Percentiles rank a stretch among this genome's conserved stretches.
phyloP scores from a whole-genome alignment of 257 asterid genomes.

The Cruciata laevipes region DNA sequence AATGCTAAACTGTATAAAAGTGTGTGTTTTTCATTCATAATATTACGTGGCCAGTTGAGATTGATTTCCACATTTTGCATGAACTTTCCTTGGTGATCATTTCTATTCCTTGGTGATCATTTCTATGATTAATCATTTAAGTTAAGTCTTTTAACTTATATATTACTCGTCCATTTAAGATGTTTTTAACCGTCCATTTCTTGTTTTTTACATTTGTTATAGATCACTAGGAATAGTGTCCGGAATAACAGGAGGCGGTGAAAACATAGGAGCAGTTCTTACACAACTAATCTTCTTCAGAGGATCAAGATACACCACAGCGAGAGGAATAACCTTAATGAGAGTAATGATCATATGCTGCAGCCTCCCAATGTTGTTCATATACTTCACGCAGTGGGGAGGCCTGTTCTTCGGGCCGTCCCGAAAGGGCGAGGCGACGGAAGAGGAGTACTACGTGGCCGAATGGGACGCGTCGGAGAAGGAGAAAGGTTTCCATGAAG shows the following conservation, averaged over 20 bases:
- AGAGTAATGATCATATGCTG: constrained; percentile 76
- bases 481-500: no score
- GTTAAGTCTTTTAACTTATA: no score
- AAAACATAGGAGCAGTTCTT: constrained; percentile 65
- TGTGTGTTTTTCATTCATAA: no score
- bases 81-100: background rate
- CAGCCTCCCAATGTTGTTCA: constrained; percentile 36
- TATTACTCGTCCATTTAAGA: no score
- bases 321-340: constrained; percentile 74
- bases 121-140: no score
- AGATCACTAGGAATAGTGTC: constrained; percentile 72
- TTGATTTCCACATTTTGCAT: no score
- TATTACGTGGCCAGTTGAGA: no score
- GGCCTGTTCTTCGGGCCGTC: constrained; percentile 70
- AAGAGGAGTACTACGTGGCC: constrained; percentile 72
- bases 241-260: constrained; percentile 92
- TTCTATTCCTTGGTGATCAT: no score
- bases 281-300: constrained; percentile 77
- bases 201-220: background rate
- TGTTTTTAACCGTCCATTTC: no score
- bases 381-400: constrained; percentile 96
- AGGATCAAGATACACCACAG: constrained; percentile 62
- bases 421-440: constrained; percentile 33
- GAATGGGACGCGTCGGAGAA: constrained; percentile 64
- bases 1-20: no score